Base-by-base conservation (phyloP, 305 asterid genomes). In the Fraxinus nigra region DNA sequence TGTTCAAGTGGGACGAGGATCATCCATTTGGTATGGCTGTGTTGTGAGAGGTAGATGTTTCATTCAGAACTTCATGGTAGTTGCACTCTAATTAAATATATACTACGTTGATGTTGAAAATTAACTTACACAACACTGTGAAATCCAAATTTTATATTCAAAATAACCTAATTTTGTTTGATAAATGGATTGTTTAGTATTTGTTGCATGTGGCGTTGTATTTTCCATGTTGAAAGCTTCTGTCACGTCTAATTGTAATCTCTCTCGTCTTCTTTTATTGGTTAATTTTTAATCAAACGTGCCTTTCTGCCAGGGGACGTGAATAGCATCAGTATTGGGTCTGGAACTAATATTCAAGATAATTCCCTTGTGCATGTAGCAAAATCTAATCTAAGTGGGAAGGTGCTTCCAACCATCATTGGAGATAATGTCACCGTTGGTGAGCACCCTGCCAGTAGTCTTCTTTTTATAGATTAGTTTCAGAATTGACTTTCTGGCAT, bases 351-450 rank as follows among this genome's bases (percentile, higher is more conserved):
- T 80, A 93, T 95, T 84, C 98, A 93, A 83, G 98, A 95, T 85
- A 93, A 95, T 87, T 89, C 97, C 84, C 89, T 95, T 75, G 95
- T 95, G 85, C 98, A 93, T 79, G 98, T 95, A 84, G 98, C 97
- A 73, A 93, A 93, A 90, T 85, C 94, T 61, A 93, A 93, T 80
- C 59, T 92, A 79, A 85, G 91, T 37, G 97, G 97, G 85, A 90
- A 92, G 72, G 98, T 85, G 54, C 90, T 91, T 40, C 98, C 98
- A 33, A 92, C 98, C 51, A 90, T 91, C 75, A 95, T 93, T 73
- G 98, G 98, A 72, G 87, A 92, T 83, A 95, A 93, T 80, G 98
- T 93, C 75, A 95, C 98, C 40, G 82, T 95, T 63, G 98, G 98
- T 93, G 79, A 87, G 97, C 80, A 18, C 43, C 72, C 83, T 72